Evolutionary conservation across 139 green algal genomes (phyloP).

Genomic region (Parachlorella kessleri): DNA sequence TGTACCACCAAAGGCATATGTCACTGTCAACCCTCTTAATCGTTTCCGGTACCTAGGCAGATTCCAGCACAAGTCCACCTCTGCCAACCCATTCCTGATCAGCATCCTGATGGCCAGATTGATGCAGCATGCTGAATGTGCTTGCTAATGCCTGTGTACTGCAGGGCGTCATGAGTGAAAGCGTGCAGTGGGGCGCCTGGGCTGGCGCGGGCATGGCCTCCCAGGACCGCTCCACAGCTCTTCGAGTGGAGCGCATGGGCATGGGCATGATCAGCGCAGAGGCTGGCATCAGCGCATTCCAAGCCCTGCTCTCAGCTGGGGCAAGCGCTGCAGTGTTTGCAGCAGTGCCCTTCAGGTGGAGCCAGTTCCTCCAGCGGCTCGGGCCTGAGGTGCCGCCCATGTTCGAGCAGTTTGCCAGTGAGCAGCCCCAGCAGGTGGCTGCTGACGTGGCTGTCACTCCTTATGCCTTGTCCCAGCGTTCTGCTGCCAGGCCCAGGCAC

Average conservation of each 20-base stretch:
- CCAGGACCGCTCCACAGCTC: slow-evolving; percentile 46
- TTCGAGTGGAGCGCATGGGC: slow-evolving; percentile 69
- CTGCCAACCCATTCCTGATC: no score
- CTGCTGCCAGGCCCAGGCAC: not conserved
- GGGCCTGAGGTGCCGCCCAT: slow-evolving; percentile 11
- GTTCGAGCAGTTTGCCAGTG: slow-evolving; percentile 17
- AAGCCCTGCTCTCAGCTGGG: slow-evolving; percentile 24
- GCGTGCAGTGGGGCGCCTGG: slow-evolving; percentile 64
- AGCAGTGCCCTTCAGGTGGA: slow-evolving; percentile 43
- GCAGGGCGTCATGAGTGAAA: slow-evolving; percentile 5
- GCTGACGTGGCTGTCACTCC: not conserved
- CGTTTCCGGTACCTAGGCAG: no score
- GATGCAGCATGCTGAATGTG: no score
- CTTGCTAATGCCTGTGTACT: not conserved
- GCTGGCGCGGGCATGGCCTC: slow-evolving; percentile 54
- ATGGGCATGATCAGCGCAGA: slow-evolving; percentile 55
- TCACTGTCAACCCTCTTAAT: no score
- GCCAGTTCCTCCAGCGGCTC: slow-evolving; percentile 23
- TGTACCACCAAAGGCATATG: no score
- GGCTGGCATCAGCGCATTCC: slow-evolving; percentile 57
- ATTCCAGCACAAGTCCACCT: no score
- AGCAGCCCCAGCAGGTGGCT: not conserved
- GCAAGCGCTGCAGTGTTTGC: slow-evolving; percentile 11
- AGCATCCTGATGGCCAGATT: no score
- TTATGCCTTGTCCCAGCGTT: not conserved